phyloP scores from a whole-genome alignment of 805 yeast species.

The Yamadazyma takamatsuzukensis region DNA sequence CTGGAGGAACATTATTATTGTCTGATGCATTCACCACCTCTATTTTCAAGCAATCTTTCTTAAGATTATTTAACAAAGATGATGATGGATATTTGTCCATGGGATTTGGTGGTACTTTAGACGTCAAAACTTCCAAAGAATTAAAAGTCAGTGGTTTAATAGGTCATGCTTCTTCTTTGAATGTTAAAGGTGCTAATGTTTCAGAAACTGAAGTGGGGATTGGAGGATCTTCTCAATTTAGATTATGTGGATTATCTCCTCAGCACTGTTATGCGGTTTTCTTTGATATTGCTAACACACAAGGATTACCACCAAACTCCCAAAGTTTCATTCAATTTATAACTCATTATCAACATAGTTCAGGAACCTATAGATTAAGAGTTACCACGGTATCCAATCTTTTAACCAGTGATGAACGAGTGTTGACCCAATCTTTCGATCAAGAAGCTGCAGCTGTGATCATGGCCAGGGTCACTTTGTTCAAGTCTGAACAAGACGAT shows the following conservation, averaged over 20 bases:
- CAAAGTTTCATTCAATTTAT: conserved; percentile 48
- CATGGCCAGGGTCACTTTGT: conserved; percentile 71
- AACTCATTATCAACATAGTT: conserved; percentile 60
- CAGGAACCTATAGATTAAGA: conserved; percentile 53
- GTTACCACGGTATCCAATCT: conserved; percentile 57
- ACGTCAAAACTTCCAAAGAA: conserved; percentile 49
- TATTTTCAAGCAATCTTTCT: conserved; percentile 63
- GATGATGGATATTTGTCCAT: conserved; percentile 38
- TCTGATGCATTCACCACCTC: conserved; percentile 66
- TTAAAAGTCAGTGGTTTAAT: conserved; percentile 55
- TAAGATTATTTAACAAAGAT: conserved; percentile 43
- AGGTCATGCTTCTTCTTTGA: conserved; percentile 59
- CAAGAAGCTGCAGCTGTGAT: conserved; percentile 68
- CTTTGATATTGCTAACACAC: conserved; percentile 47
- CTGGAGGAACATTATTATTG: conserved; percentile 63
- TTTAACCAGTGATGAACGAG: conserved; percentile 35
- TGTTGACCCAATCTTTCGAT: conserved; percentile 51
- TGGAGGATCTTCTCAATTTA: conserved; percentile 90
- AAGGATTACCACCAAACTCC: conserved; percentile 22
- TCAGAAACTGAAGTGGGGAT: conserved; percentile 92
- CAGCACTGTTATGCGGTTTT: conserved; percentile 58
- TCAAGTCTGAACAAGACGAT: conserved; percentile 74
- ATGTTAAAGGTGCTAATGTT: conserved; percentile 66
- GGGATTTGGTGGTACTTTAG: conserved; percentile 60
- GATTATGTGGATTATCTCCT: conserved; percentile 57